A percentile compares a stretch with the other conserved stretches of the same genome.
Conservation (phyloP, 345 rosid genomes). For the Dimocarpus longan region DNA sequence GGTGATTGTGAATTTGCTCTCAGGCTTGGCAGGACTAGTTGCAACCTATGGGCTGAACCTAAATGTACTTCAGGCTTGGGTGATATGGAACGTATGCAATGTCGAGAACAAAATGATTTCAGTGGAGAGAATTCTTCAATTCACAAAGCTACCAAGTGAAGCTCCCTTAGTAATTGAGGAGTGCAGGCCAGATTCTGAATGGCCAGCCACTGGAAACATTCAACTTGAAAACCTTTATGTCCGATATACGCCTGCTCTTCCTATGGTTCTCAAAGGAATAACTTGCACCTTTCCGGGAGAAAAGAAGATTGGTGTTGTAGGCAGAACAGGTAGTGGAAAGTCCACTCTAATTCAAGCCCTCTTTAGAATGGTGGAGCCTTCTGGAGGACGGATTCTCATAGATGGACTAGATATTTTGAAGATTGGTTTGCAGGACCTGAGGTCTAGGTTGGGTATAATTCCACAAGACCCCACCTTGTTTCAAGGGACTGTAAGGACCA, state of each 20-base stretch:
- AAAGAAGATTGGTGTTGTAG: constrained; percentile 81
- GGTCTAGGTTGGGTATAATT: constrained; percentile 78
- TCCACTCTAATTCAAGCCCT: constrained; percentile 87
- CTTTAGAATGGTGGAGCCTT: constrained; percentile 81
- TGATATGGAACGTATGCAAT: constrained; percentile 73
- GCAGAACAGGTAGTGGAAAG: constrained; percentile 94
- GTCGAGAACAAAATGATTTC: constrained; percentile 85
- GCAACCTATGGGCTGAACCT: constrained; percentile 67
- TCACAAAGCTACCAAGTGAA: constrained; percentile 55
- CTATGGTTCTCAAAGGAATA: constrained; percentile 65
- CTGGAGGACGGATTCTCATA: constrained; percentile 66
- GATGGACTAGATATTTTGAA: constrained; percentile 74
- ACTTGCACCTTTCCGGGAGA: constrained; percentile 65
- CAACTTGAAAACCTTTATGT: constrained; percentile 55
- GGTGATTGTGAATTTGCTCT: constrained; percentile 7
- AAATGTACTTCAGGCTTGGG: constrained; percentile 76
- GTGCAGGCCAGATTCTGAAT: constrained; percentile 41
- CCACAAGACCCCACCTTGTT: constrained; percentile 90
- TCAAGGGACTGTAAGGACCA: constrained; percentile 79
- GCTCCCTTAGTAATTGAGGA: constrained; percentile 52
- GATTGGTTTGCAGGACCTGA: constrained; percentile 78
- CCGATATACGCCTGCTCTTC: constrained; percentile 53
- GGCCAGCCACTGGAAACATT: constrained; percentile 60
- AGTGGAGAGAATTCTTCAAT: constrained; percentile 70
- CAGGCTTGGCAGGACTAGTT: constrained; percentile 72